Base-by-base conservation (phyloP, 1,284 basidiomycete genomes). In the Anthracocystis walkeri region DNA sequence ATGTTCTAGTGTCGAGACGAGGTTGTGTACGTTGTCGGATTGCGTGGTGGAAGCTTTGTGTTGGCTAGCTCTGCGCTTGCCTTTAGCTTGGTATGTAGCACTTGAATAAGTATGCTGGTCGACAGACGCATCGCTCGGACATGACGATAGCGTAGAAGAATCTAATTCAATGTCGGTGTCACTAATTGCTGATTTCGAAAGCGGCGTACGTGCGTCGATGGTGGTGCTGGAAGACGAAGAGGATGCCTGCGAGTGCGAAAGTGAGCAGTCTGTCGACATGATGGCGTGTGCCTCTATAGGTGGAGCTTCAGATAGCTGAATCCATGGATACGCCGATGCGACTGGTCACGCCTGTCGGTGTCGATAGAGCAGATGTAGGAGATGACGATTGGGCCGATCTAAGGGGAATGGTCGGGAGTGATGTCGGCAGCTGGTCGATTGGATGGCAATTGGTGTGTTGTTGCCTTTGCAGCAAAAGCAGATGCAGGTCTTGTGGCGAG, bases 41-140 rank as follows among this genome's bases (percentile, higher is more conserved):
- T 29, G n/a, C 2, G 61, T 25, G 3, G 35, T 31, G 25, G 4
- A 10, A 16, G 27, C 27, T 20, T 56, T 27, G 4, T 64, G 53
- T 27, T 65, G 53, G 42, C 61, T 65, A 7, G 65, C 70, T 45
- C 58, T 59, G 12, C 61, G 38, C 35, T 73, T 73, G 16, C 70
- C 70, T 23, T 73, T 73, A 35, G 58, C 65, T 14, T 31, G 42
- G 33, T 68, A 61, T 0, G 60, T 49, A 1, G 41, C 45, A 38
- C 58, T 52, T 1, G 23, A 8, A 40, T 66, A 63, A 29, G 1
- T 23, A 8, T 59, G 35, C 1, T 4, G 29, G 27, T 52, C 42
- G 23, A 51, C 33, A 18, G 29, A 50, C 4, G 27, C 27, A 29
- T 18, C 20, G 12, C 23, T 14, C 11, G 55, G 29, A 21, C 49